Conservation (phyloP, 2,329 filamentous ascomycete species). For the Aspergillus puulaauensis region DNA sequence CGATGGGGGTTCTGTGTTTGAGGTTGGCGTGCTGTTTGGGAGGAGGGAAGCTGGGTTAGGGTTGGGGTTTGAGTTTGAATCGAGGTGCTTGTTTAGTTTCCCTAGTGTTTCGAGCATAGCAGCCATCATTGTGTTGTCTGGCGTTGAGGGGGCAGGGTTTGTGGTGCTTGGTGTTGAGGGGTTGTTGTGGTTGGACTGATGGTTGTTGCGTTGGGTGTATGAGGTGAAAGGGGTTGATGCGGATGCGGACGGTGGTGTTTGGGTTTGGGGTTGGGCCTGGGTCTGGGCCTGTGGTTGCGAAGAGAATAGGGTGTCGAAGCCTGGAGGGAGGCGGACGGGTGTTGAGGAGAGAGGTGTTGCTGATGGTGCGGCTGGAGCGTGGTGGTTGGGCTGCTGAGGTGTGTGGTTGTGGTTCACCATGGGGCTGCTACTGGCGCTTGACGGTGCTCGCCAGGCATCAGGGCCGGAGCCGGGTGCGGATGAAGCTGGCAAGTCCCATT, state of each 20-base stretch:
- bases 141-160: not conserved
- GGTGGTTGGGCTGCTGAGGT: not conserved
- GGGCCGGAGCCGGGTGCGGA: not conserved
- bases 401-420: slow-evolving; percentile 2
- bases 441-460: slow-evolving; percentile 9
- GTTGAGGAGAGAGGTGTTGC: slow-evolving; percentile 11
- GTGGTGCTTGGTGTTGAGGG: not conserved
- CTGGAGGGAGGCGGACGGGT: slow-evolving; percentile 35
- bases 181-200: not conserved
- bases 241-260: not conserved
- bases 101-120: slow-evolving; percentile 38
- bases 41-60: slow-evolving; percentile 13
- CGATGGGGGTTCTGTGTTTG: not conserved
- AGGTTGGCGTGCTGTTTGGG: slow-evolving; percentile 12
- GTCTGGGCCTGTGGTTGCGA: not conserved
- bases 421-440: slow-evolving; percentile 2
- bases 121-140: slow-evolving; percentile 26
- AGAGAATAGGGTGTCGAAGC: slow-evolving; percentile 42
- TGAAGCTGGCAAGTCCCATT: slow-evolving; percentile 13
- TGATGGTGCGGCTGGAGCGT: slow-evolving; percentile 8
- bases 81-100: slow-evolving; percentile 38
- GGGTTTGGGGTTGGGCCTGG: slow-evolving; percentile 6
- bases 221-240: not conserved
- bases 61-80: slow-evolving; percentile 22
- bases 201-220: not conserved